Base-by-base conservation (phyloP, 2,329 filamentous ascomycete species). In the Escovopsis sp. region DNA sequence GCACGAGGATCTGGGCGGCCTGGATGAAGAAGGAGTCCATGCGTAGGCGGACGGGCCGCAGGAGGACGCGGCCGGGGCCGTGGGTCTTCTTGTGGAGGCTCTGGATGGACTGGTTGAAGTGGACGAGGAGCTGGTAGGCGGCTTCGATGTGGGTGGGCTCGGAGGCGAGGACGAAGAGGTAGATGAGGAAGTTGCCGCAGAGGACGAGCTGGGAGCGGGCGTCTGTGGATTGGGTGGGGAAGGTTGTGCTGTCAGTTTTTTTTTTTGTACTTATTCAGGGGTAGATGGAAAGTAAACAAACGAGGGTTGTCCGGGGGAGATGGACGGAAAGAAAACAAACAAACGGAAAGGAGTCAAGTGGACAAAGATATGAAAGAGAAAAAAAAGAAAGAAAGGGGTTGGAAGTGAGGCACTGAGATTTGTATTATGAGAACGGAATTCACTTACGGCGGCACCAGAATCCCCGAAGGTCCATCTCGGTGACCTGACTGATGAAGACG, bases 181-280 rank as follows among this genome's bases (percentile, higher is more conserved):
- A 67, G 24, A 69, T 65, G 38, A 70, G 55, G 40, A 69, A 68
- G 47, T 70, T 69, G 13, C 65, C 64, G 32, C 63, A 65, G 0
- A 68, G 53, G 4, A 68, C 67, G 1, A 70, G 51, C 42, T 70
- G 65, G 7, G 64, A 66, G 12, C 66, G 59, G 12, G 51, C 49
- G 42, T 60, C 57, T 55, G 7, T n/a, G n/a, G n/a, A n/a, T n/a
- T n/a, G n/a, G n/a, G n/a, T n/a, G n/a, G n/a, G n/a, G n/a, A n/a
- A n/a, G n/a, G n/a, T n/a, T n/a, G n/a, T n/a, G n/a, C n/a, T n/a
- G n/a, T n/a, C n/a, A n/a, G n/a, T n/a, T n/a, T n/a, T n/a, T n/a
- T n/a, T n/a, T n/a, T n/a, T n/a, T n/a, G 16, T n/a, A 12, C 4
- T 27, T 5, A 14, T 1, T 2, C 1, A 13, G n/a, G 13, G 5